Percentiles rank a stretch among this genome's conserved stretches.
These are phyloP conservation scores for Trichoderma guizhouense DNA, from an alignment of 2,329 filamentous ascomycete species.

Conservation along the genomic window DNA sequence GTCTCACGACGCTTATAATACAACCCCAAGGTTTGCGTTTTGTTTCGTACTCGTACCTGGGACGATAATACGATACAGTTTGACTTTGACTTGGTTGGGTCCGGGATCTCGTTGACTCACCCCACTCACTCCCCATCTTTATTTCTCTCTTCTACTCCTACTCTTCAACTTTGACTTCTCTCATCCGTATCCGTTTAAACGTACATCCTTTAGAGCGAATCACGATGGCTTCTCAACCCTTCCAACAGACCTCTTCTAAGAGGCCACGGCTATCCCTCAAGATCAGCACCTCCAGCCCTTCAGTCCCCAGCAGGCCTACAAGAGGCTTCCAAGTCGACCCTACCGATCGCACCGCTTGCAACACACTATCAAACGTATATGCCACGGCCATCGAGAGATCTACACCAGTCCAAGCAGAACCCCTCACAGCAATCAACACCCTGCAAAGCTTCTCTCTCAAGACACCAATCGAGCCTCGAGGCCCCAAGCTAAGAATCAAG, in stretches of 20 bases:
- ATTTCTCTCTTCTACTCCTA: neutral
- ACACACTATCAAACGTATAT: constrained; percentile 64
- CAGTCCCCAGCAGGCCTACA: constrained; percentile 28
- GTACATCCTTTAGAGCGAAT: neutral
- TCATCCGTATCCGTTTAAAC: neutral
- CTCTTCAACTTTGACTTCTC: neutral
- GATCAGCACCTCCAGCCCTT: constrained; percentile 44
- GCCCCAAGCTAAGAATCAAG: constrained; percentile 33
- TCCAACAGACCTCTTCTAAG: constrained; percentile 33
- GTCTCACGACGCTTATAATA: neutral
- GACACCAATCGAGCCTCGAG: constrained; percentile 32
- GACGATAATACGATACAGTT: neutral
- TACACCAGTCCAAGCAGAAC: constrained; percentile 45
- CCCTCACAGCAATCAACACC: constrained; percentile 49
- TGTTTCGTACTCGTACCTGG: neutral
- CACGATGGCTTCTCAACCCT: constrained; percentile 35
- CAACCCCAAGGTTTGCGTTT: neutral
- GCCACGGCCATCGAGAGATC: constrained; percentile 59
- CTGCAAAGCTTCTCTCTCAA: constrained; percentile 31
- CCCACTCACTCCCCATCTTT: neutral
- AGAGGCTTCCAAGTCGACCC: constrained; percentile 44
- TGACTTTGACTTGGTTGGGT: neutral
- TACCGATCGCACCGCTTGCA: constrained; percentile 60
- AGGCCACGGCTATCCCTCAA: constrained; percentile 57
- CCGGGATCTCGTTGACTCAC: neutral